Conservation (phyloP, 177 flowering plant genomes). For the Vitis hybrid region DNA sequence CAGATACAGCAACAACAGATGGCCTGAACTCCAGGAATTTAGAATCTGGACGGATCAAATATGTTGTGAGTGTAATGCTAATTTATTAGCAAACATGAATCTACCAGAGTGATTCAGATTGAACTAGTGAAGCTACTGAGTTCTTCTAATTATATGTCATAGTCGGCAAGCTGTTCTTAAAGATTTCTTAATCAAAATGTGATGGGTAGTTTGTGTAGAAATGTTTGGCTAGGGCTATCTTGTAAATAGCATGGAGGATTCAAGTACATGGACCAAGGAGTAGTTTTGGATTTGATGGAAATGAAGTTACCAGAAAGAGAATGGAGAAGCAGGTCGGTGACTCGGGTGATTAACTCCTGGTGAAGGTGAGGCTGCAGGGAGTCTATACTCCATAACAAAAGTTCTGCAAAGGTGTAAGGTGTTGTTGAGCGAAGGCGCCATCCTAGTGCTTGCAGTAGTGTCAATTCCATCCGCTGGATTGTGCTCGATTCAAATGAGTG, state of each 20-base stretch:
- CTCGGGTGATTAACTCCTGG: slow-evolving; percentile 21
- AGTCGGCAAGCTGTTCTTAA: no score
- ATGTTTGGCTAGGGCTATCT: no score
- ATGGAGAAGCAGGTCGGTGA: slow-evolving; percentile 41
- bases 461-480: slow-evolving; percentile 56
- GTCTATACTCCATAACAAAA: slow-evolving; percentile 27
- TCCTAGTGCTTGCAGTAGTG: slow-evolving; percentile 33
- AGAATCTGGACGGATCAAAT: slow-evolving; percentile 36
- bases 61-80: neutral
- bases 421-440: slow-evolving; percentile 58
- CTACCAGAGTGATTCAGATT: no score
- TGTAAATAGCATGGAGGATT: no score
- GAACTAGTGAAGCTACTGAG: no score
- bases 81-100: no score
- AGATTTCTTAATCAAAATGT: no score
- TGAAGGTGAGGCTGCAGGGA: slow-evolving; percentile 19
- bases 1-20: slow-evolving; percentile 46
- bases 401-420: slow-evolving; percentile 45
- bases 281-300: no score
- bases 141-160: no score
- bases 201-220: no score
- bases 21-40: slow-evolving; percentile 48
- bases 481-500: slow-evolving; percentile 32
- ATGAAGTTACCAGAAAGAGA: slow-evolving; percentile 37
- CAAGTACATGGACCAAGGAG: no score